phyloP scores from a whole-genome alignment of 2,329 filamentous ascomycete species.

The Colletotrichum simmondsii region DNA sequence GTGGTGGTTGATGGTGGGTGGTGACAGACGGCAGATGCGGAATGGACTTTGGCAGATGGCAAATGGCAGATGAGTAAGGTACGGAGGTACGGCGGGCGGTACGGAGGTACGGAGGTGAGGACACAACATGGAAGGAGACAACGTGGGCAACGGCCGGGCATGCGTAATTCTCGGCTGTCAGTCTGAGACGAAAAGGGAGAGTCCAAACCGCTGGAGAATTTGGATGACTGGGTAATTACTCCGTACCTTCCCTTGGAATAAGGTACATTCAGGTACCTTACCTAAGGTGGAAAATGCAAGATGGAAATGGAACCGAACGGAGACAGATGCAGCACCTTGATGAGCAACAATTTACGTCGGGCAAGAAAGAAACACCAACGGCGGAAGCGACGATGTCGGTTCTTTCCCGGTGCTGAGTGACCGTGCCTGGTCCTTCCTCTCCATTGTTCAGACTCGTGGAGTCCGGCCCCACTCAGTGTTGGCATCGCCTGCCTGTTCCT shows the following conservation, averaged over 20 bases:
- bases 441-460: not conserved
- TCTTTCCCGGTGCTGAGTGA: not conserved
- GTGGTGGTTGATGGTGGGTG: not conserved
- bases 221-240: not conserved
- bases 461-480: not conserved
- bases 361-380: not conserved
- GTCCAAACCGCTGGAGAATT: not conserved
- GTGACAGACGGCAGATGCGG: not conserved
- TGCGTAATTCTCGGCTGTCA: not conserved
- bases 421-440: not conserved
- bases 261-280: no score
- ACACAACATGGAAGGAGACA: not conserved
- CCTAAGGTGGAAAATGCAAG: no score
- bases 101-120: not conserved
- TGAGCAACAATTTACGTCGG: not conserved
- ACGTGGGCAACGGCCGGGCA: constrained; percentile 22
- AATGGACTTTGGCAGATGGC: not conserved
- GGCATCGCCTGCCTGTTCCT: constrained; percentile 5
- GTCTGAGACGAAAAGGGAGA: constrained; percentile 10
- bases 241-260: no score
- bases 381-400: not conserved
- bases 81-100: not conserved
- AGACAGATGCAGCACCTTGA: not conserved
- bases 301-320: not conserved
- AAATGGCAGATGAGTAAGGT: not conserved